These are phyloP conservation scores for Aphanocladium album DNA, from an alignment of 2,329 filamentous ascomycete genomes.

Conservation along the genomic window DNA sequence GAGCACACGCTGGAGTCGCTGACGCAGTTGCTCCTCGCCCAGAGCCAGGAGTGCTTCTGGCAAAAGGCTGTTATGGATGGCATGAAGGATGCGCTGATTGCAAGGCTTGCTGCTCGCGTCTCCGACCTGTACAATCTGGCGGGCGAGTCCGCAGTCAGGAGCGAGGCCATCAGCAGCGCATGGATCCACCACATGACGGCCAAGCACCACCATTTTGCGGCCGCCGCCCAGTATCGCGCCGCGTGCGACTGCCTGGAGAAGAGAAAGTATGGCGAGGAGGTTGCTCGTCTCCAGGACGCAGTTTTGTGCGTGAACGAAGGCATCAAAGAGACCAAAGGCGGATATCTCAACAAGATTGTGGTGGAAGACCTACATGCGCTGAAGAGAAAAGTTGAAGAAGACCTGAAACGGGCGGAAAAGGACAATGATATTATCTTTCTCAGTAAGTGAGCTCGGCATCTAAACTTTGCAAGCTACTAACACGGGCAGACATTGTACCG, in stretches of 20 bases:
- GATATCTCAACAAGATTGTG: slow-evolving; percentile 76
- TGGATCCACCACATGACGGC: slow-evolving; percentile 98
- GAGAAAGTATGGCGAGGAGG: slow-evolving; percentile 90
- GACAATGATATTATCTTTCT: slow-evolving; percentile 97
- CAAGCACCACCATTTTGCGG: slow-evolving; percentile 96
- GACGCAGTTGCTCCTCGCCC: slow-evolving; percentile 77
- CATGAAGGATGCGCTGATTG: slow-evolving; percentile 87
- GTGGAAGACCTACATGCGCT: slow-evolving; percentile 76
- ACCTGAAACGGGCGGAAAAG: slow-evolving; percentile 86
- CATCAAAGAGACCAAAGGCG: slow-evolving; percentile 68
- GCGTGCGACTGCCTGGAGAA: slow-evolving; percentile 91
- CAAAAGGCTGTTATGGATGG: slow-evolving; percentile 92
- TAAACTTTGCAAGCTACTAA: slow-evolving; percentile 16
- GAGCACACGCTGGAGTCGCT: slow-evolving; percentile 77
- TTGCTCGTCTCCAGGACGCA: slow-evolving; percentile 78
- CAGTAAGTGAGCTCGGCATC: slow-evolving; percentile 40
- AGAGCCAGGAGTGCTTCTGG: slow-evolving; percentile 98
- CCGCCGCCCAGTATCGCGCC: slow-evolving; percentile 87
- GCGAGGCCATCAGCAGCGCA: slow-evolving; percentile 81
- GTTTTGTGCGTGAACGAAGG: slow-evolving; percentile 79
- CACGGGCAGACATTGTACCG: slow-evolving; percentile 64
- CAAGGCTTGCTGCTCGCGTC: slow-evolving; percentile 82
- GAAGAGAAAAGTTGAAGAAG: slow-evolving; percentile 77
- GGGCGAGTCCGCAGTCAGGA: slow-evolving; percentile 80
- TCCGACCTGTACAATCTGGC: slow-evolving; percentile 86